phyloP scores from a whole-genome alignment of 1,284 basidiomycete species.

The Ceratobasidium sp. region DNA sequence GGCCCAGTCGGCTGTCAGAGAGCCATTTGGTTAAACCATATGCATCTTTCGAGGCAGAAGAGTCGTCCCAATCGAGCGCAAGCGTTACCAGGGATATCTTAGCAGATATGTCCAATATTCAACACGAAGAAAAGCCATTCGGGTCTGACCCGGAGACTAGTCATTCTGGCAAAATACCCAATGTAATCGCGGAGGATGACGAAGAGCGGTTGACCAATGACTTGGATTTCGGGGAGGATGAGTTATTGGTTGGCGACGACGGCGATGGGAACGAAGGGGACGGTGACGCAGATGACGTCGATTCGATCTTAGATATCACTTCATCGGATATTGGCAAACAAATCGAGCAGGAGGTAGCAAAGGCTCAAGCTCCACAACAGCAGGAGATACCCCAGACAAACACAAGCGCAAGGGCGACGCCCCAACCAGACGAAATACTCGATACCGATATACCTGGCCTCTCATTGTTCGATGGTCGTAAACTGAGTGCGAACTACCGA shows the following conservation, averaged over 20 bases:
- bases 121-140: not conserved
- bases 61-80: constrained; percentile 26
- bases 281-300: constrained; percentile 18
- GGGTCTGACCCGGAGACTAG: not conserved
- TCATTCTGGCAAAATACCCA: not conserved
- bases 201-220: constrained; percentile 33
- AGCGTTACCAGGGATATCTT: constrained; percentile 22
- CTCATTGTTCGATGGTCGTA: constrained; percentile 49
- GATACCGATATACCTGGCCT: constrained; percentile 51
- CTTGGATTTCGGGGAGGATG: constrained; percentile 33
- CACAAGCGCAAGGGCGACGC: constrained; percentile 3
- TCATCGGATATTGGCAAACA: constrained; percentile 12
- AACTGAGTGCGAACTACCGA: constrained; percentile 57
- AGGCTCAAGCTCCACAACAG: constrained; percentile 5
- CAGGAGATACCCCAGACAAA: not conserved
- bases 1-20: constrained; percentile 35
- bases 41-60: constrained; percentile 33
- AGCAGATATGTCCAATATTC: not conserved
- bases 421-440: constrained; percentile 47
- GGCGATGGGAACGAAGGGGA: not conserved
- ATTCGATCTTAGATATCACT: constrained; percentile 28
- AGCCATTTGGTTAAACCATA: constrained; percentile 34
- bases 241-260: constrained; percentile 24
- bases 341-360: not conserved
- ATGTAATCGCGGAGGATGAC: constrained; percentile 3